Evolutionary conservation across 2,329 filamentous ascomycete genomes (phyloP), one percentile per base, ranked within the genome.

Genomic region (Alternaria hordeiaustralica): DNA sequence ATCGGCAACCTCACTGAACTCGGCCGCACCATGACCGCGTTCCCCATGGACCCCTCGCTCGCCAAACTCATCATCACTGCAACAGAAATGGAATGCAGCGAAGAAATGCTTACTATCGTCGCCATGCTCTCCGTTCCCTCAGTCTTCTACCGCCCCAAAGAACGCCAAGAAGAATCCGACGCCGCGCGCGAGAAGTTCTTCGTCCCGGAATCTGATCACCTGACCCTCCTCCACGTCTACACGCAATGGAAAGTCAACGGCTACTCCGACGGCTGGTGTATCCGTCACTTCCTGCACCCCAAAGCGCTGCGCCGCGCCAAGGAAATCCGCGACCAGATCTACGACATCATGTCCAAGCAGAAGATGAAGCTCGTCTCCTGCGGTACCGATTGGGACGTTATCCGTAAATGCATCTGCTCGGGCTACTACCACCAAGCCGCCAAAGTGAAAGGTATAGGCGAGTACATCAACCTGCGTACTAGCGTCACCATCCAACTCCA

Each of bases 341-440:
- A 91, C 63, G 96, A 98, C 77, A 98, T 99, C 76, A 96, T 98
- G 90, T 90, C 90, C 70, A 91, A 93, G 84, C 94, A 97, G 79
- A 94, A 96, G 79, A 96, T 99, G 94, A 80, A 87, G 56, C 87
- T 98, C 72, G 84, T 89, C 46, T 94, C 92, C 80, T 97, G 94
- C 75, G 96, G 96, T 30, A 98, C 95, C 46, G 96, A 99, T 82
- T 97, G 96, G 92, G 96, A 99, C 78, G 84, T 96, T 10, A 93
- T 98, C 60, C 90, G 96, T 66, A 95, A 96, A 80, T 98, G 95
- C 79, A 97, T 99, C 76, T 99, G 96, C 84, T 94, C 92, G 0
- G 96, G 96, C 12, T 99, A 97, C 84, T 99, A 98, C 82, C 95
- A 98, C 76, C 96, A 99, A 83, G 96, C 96, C 6, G 96, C 96